Evolutionary conservation across 257 asterid species (phyloP), one percentile per base, ranked within the genome.

Genomic region (Perilla frutescens): DNA sequence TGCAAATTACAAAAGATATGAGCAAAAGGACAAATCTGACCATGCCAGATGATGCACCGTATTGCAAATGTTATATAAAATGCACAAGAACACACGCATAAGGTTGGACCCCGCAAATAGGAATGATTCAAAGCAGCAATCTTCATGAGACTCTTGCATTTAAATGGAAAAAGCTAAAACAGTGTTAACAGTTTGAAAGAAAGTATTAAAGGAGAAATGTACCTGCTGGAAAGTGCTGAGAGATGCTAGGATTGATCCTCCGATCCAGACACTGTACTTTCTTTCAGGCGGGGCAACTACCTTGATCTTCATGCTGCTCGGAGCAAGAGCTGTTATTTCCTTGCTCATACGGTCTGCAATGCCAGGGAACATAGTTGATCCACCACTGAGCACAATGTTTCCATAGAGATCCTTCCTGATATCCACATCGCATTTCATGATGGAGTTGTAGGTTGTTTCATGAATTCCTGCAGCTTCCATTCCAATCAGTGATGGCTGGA

Each of bases 141-240:
- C 26, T 20, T 20, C 1, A 20, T 20, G 26, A 20, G 26, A 20
- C 26, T 20, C 1, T 20, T 20, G 26, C 26, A 20, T 20, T 20
- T 20, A 20, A 20, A 20, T 20, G 26, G 26, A 20, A 0, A 20
- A 20, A 20, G 26, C 26, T 20, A 20, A 20, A 20, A 20, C 7
- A 4, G 3, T 3, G 4, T 31, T 12, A 14, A n/a, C 1, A 65
- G 12, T 12, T 11, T 3, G 10, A 5, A 69, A 31, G 58, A 47
- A 44, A 62, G 47, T 3, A 10, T 45, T 36, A 58, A 6, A 15
- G 8, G 58, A 53, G 7, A 4, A n/a, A 50, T 15, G 20, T 79
- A 86, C 94, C 91, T 88, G 94, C 47, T 88, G 94, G 82, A 88
- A 88, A 70, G 89, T 87, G 69, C 90, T 83, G 70, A 87, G 88